These are phyloP conservation scores for Arabidopsis arenosa DNA, from an alignment of 345 rosid genomes.

Conservation along the genomic window DNA sequence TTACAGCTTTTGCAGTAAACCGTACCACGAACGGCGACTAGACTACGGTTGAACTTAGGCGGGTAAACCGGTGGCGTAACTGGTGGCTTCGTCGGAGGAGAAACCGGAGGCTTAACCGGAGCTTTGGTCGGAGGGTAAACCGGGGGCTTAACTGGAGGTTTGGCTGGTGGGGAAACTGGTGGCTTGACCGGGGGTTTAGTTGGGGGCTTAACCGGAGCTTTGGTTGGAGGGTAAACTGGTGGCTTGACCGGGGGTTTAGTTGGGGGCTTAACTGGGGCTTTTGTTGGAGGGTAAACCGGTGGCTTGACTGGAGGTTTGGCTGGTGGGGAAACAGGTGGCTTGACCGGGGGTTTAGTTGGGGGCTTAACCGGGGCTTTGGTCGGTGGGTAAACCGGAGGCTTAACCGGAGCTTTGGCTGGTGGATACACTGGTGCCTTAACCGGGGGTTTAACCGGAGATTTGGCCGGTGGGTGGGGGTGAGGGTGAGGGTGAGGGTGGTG, in stretches of 20 bases:
- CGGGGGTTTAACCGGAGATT: conserved; percentile 42
- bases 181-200: conserved; percentile 41
- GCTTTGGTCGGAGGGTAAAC: conserved; percentile 40
- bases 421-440: conserved; percentile 19
- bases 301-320: conserved; percentile 42
- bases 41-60: conserved; percentile 50
- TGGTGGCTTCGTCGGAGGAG: conserved; percentile 49
- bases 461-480: conserved; percentile 23
- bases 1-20: conserved; percentile 93
- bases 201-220: conserved; percentile 42
- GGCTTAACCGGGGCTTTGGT: conserved; percentile 39
- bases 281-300: conserved; percentile 41
- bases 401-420: conserved; percentile 26
- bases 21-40: conserved; percentile 76
- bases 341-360: conserved; percentile 43
- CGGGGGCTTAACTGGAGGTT: conserved; percentile 45
- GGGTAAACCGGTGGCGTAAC: conserved; percentile 50
- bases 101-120: conserved; percentile 47
- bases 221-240: conserved; percentile 38
- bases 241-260: conserved; percentile 37
- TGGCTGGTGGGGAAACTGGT: conserved; percentile 45
- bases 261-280: conserved; percentile 41
- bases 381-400: conserved; percentile 30
- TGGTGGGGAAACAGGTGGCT: conserved; percentile 46
- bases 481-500: conserved; percentile 48